Percentiles rank a stretch among this genome's conserved stretches.
These are phyloP conservation scores for Penicillium brasilianum DNA, from an alignment of 2,329 filamentous ascomycete species.

Conservation along the genomic window DNA sequence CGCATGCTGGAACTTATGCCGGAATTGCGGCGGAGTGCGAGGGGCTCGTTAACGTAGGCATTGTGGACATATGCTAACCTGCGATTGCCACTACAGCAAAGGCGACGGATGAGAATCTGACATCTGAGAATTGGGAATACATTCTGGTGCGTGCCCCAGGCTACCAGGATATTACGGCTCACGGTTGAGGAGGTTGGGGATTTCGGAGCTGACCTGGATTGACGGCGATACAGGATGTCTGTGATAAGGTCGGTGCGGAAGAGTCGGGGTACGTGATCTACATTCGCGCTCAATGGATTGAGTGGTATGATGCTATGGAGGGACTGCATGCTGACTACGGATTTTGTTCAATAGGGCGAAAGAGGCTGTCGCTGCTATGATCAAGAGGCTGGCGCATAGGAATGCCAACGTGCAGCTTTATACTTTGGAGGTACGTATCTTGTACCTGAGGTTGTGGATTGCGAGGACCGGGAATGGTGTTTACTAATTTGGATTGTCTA, in stretches of 20 bases:
- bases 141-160: conserved; percentile 58
- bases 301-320: neutral
- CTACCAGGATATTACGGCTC: too few species aligned
- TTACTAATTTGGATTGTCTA: conserved; percentile 42
- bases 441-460: neutral
- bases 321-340: conserved; percentile 21
- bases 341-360: conserved; percentile 60
- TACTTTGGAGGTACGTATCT: conserved; percentile 73
- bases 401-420: conserved; percentile 97
- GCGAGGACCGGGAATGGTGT: too few species aligned
- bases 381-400: conserved; percentile 87
- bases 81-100: conserved; percentile 59
- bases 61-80: conserved; percentile 23
- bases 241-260: conserved; percentile 61
- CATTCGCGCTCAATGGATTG: neutral
- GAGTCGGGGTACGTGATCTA: conserved; percentile 52
- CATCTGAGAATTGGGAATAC: conserved; percentile 78
- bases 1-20: neutral
- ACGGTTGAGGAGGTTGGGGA: neutral
- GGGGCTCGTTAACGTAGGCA: conserved; percentile 26
- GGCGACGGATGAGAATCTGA: conserved; percentile 97
- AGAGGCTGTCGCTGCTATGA: conserved; percentile 86
- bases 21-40: neutral
- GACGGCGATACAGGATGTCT: conserved; percentile 57
- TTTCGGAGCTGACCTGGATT: conserved; percentile 21